Percentiles rank a stretch among this genome's conserved stretches.
These are phyloP conservation scores for Fusarium sp. DNA, from an alignment of 2,329 filamentous ascomycete species.

Conservation along the genomic window DNA sequence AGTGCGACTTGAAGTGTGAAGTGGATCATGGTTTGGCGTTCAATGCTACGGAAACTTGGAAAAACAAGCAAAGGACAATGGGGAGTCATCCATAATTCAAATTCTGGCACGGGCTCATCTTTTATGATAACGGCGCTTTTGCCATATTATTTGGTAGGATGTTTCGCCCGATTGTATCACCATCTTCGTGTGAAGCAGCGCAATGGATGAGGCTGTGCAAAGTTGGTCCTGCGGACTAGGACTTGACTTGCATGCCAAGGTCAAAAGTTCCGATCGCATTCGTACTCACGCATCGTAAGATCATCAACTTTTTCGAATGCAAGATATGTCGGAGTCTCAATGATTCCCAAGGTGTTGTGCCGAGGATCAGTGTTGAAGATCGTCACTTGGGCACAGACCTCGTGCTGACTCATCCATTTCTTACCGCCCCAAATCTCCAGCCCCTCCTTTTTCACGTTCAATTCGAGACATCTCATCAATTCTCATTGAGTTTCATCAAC, in stretches of 20 bases:
- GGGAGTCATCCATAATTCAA: no score
- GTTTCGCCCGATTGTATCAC: background rate
- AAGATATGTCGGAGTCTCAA: no score
- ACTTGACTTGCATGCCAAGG: background rate
- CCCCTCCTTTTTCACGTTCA: constrained; percentile 11
- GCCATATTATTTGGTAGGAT: no score
- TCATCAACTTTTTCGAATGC: no score
- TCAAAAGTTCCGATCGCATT: background rate
- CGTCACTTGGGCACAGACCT: no score
- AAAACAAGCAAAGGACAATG: no score
- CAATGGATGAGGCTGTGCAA: background rate
- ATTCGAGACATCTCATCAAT: background rate
- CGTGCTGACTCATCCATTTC: constrained; percentile 22
- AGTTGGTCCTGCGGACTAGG: background rate
- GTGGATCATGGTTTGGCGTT: rapidly evolving
- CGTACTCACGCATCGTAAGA: background rate
- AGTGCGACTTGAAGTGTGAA: rapidly evolving
- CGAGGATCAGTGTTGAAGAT: background rate
- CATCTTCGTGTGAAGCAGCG: background rate
- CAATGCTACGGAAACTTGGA: no score
- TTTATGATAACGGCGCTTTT: no score
- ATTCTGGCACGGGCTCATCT: no score
- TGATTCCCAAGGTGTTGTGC: background rate
- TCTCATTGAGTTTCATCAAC: rapidly evolving
- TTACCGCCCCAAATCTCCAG: constrained; percentile 4